Percentiles rank a stretch among this genome's conserved stretches.
phyloP scores from a whole-genome alignment of 2,329 filamentous ascomycete species.

The Monosporascus sp. region DNA sequence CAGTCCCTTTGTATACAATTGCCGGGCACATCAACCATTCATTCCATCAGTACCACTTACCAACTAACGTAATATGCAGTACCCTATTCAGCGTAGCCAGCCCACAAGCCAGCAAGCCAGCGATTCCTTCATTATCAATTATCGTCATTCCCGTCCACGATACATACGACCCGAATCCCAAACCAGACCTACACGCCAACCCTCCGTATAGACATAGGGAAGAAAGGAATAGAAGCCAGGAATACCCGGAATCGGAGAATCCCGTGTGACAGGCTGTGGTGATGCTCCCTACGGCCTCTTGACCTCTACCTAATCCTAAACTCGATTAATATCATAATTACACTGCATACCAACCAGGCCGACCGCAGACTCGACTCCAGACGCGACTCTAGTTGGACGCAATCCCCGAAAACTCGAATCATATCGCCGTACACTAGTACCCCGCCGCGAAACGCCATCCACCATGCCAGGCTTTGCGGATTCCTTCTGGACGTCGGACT shows the following conservation, averaged over 20 bases:
- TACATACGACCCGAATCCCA: background rate
- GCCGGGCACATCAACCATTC: background rate
- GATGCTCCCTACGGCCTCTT: background rate
- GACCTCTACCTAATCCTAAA: too few species aligned
- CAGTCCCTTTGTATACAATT: background rate
- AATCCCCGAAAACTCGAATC: background rate
- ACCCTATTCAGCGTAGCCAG: background rate
- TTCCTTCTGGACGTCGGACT: conserved; percentile 97
- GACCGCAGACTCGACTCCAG: background rate
- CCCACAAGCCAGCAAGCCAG: background rate
- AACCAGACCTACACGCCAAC: background rate
- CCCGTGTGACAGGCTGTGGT: background rate
- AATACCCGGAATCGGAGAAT: too few species aligned
- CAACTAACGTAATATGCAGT: background rate
- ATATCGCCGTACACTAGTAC: background rate
- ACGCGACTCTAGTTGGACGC: background rate
- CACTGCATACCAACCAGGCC: background rate
- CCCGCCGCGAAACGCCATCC: background rate
- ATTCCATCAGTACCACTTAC: too few species aligned
- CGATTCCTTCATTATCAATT: background rate
- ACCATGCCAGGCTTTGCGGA: conserved; percentile 86
- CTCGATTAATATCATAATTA: background rate
- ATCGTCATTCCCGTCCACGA: background rate
- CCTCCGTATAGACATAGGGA: background rate
- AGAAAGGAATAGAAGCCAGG: background rate